Evolutionary conservation across 2,329 filamentous ascomycete species (phyloP).

Genomic region (Thelonectria blattea): DNA sequence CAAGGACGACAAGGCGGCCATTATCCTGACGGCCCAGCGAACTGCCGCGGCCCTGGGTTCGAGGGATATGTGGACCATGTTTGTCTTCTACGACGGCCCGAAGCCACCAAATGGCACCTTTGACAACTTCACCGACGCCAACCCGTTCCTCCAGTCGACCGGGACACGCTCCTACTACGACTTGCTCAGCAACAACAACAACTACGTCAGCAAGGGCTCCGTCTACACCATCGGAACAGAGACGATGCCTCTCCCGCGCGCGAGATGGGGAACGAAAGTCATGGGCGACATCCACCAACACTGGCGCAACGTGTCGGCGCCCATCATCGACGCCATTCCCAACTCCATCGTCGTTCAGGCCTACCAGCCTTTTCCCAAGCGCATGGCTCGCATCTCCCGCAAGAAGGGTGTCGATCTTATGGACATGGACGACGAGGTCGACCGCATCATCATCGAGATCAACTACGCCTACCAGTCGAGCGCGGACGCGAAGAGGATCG

Average conservation of each 20-base stretch:
- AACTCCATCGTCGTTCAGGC: constrained; percentile 42
- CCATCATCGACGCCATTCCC: constrained; percentile 4
- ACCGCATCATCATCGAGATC: constrained; percentile 51
- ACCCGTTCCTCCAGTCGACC: constrained; percentile 50
- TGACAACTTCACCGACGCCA: constrained; percentile 52
- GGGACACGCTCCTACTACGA: constrained; percentile 57
- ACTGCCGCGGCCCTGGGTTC: constrained; percentile 39
- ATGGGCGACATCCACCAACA: constrained; percentile 37
- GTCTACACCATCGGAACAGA: constrained; percentile 47
- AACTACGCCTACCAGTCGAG: constrained; percentile 48
- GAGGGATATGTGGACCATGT: constrained; percentile 62
- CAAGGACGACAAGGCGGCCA: constrained; percentile 63
- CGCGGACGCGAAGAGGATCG: constrained; percentile 35
- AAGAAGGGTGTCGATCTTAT: constrained; percentile 47
- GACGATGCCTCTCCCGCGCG: constrained; percentile 43
- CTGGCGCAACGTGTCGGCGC: constrained; percentile 36
- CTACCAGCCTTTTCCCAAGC: constrained; percentile 48
- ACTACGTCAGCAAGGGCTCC: constrained; percentile 31
- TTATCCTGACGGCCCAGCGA: constrained; percentile 61
- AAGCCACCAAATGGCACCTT: constrained; percentile 60
- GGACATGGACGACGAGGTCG: constrained; percentile 46
- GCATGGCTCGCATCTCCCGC: constrained; percentile 41
- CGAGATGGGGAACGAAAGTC: constrained; percentile 36
- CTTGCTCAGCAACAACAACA: constrained; percentile 39
- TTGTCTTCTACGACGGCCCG: constrained; percentile 67